These are phyloP conservation scores for Penicillium verhagenii DNA, from an alignment of 495 filamentous ascomycete species.

Conservation along the genomic window DNA sequence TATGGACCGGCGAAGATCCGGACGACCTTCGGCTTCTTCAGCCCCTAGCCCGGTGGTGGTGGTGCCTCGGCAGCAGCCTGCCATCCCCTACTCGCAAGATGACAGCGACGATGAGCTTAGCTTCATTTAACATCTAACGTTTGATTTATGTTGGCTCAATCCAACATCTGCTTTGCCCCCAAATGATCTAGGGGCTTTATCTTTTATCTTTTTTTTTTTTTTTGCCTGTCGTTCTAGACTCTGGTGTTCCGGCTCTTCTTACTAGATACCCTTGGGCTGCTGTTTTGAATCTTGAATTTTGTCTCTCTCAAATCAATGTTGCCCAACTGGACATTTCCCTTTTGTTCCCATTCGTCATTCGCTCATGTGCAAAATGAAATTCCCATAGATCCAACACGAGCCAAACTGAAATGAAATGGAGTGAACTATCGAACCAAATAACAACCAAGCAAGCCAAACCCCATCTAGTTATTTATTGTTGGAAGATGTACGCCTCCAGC, in stretches of 20 bases:
- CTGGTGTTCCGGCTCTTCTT: neutral
- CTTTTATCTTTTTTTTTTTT: neutral
- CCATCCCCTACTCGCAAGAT: constrained; percentile 35
- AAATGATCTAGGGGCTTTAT: neutral
- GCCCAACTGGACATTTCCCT: neutral
- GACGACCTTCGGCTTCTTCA: constrained; percentile 8
- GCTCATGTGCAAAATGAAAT: neutral
- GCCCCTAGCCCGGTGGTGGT: neutral
- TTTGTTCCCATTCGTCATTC: neutral
- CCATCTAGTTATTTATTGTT: neutral
- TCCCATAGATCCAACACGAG: neutral
- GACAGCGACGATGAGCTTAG: constrained; percentile 48
- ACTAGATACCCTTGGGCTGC: neutral
- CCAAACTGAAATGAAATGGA: too few relatives aligned
- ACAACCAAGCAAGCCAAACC: too few relatives aligned
- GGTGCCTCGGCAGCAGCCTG: constrained; percentile 2
- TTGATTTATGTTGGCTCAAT: neutral
- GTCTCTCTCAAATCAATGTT: neutral
- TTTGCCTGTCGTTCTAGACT: too few relatives aligned
- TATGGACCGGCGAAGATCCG: constrained; percentile 19
- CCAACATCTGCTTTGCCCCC: neutral
- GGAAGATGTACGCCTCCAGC: constrained; percentile 54
- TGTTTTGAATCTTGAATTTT: neutral
- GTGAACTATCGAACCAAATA: too few relatives aligned
- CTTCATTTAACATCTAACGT: constrained; percentile 41